phyloP scores from a whole-genome alignment of 1,284 basidiomycete genomes.

The Ustilago cynodontis region DNA sequence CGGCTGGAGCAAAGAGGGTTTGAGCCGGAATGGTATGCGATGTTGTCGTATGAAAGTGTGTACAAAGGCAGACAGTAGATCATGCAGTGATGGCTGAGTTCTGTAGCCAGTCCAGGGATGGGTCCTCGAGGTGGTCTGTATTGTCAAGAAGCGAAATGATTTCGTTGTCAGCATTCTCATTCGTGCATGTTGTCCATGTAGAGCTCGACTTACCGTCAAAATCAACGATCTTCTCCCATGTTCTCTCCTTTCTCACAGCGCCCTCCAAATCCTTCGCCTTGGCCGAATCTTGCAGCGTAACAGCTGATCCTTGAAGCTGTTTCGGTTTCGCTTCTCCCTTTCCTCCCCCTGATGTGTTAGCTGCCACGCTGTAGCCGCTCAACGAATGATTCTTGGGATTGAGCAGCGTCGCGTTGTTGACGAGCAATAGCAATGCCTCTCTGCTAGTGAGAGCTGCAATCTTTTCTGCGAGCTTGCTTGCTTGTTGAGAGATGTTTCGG shows the following conservation, averaged over 20 bases:
- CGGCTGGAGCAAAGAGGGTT: background rate
- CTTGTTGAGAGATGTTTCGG: slow-evolving; percentile 29
- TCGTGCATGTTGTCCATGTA: too few relatives aligned
- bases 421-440: slow-evolving; percentile 32
- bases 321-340: slow-evolving; percentile 30
- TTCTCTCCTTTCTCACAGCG: slow-evolving; percentile 17
- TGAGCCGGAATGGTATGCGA: background rate
- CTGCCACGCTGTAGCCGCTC: slow-evolving; percentile 20
- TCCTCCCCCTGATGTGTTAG: background rate
- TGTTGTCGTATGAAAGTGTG: background rate
- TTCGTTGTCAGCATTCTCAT: background rate
- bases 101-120: slow-evolving; percentile 44
- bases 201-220: slow-evolving; percentile 42
- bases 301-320: slow-evolving; percentile 11
- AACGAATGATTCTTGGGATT: slow-evolving; percentile 13
- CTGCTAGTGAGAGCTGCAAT: slow-evolving; percentile 16
- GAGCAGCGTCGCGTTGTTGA: slow-evolving; percentile 44
- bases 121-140: slow-evolving; percentile 50
- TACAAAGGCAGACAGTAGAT: background rate
- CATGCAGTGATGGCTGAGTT: slow-evolving; percentile 35
- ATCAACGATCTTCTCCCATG: slow-evolving; percentile 40
- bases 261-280: slow-evolving; percentile 24
- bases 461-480: slow-evolving; percentile 40
- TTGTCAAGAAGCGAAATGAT: background rate
- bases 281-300: slow-evolving; percentile 15